Evolutionary conservation across 805 yeast genomes (phyloP), one percentile per base, ranked within the genome.

Genomic region (Komagataella pastoris): DNA sequence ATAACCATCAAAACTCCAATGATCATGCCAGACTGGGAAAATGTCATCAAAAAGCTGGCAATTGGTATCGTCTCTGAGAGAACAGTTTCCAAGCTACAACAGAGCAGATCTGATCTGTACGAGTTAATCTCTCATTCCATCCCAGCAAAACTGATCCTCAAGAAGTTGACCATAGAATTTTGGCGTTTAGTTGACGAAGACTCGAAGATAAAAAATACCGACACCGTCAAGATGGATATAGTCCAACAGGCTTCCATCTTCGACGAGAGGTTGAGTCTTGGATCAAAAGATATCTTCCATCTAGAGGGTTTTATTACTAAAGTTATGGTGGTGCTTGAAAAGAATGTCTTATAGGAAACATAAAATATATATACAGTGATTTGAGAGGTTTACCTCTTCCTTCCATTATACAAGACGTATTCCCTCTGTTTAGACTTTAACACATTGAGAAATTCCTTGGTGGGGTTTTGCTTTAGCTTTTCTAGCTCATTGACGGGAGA

Each of bases 91-190:
- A 72, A 72, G 44, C 64, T 78, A 54, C 78, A 79, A 44, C 77
- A 81, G 61, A 69, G 83, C 58, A 74, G 95, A 72, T 70, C 85
- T 40, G 71, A 80, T 23, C 68, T 91, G 49, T 86, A 93, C 65
- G 97, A 93, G 63, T 70, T 93, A 43, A 66, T 93, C 40, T 81
- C 97, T 0, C 99, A 93, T 65, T 90, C 98, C 58, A 91, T 93
- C 45, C 98, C 99, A 0, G 83, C 97, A 2, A 76, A 82, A 53
- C 69, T 80, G n/a, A 82, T 93, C 18, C 68, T 91, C 58, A 88
- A 87, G 60, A 81, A 71, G 46, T 63, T 85, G 48, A 62, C 71
- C 23, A 61, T 64, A 47, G 61, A 62, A 24, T 58, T 77, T 24
- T 65, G 69, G 63, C 47, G 46, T 7, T 47, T 55, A 1, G 44